These are phyloP conservation scores for Pleurotus giganteus DNA, from an alignment of 768 basidiomycete genomes.

Conservation along the genomic window DNA sequence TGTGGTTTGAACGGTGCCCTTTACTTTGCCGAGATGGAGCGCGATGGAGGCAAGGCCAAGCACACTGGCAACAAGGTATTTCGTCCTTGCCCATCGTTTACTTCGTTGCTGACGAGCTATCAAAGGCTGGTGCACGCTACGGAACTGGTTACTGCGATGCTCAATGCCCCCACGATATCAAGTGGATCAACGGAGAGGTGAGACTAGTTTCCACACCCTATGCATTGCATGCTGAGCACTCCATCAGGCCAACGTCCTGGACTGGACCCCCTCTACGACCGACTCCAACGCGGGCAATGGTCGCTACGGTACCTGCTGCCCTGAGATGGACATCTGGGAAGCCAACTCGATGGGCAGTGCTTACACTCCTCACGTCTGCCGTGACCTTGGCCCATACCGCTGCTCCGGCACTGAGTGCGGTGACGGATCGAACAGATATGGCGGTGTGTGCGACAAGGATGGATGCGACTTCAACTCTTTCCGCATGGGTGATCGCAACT, in stretches of 20 bases:
- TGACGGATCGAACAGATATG: constrained; percentile 6
- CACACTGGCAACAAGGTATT: neutral
- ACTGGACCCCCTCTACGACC: constrained; percentile 9
- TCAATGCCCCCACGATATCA: constrained; percentile 44
- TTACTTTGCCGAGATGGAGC: constrained; percentile 9
- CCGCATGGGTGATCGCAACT: constrained; percentile 29
- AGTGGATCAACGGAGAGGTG: constrained; percentile 40
- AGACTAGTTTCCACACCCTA: constrained; percentile 14
- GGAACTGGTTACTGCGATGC: constrained; percentile 13
- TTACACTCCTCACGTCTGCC: constrained; percentile 39
- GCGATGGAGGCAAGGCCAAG: neutral
- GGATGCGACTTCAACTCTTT: constrained; percentile 54
- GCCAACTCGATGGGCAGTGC: constrained; percentile 40
- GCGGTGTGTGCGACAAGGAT: constrained; percentile 38
- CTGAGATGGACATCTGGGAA: constrained; percentile 47
- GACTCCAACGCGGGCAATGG: constrained; percentile 36
- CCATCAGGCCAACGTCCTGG: neutral
- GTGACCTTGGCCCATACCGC: constrained; percentile 25
- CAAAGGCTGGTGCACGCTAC: constrained; percentile 31
- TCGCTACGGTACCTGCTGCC: constrained; percentile 38
- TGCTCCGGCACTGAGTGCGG: constrained; percentile 33
- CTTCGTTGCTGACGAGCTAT: neutral
- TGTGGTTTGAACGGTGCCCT: constrained; percentile 3
- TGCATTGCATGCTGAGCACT: neutral
- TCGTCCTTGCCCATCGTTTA: too few relatives aligned